These are phyloP conservation scores for Coemansia sp. DNA, from an alignment of 192 early-diverging fungal genomes.

Conservation along the genomic window DNA sequence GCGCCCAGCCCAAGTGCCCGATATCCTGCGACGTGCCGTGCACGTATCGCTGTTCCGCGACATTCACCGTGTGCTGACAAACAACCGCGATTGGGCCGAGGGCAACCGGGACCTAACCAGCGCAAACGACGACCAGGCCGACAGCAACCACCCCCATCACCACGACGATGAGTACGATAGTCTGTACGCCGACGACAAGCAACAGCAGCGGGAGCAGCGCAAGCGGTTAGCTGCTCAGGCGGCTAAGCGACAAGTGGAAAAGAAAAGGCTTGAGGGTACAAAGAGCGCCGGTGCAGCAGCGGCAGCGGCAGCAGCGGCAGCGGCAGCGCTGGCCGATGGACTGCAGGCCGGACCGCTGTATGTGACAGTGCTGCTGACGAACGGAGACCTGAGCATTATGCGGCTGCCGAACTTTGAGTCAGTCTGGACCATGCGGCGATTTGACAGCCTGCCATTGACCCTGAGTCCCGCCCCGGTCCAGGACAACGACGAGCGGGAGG, in stretches of 20 bases:
- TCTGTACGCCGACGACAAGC: conserved; percentile 29
- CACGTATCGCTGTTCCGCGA: conserved; percentile 41
- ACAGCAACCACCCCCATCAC: too few species aligned
- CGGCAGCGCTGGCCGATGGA: conserved; percentile 1
- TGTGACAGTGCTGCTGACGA: conserved; percentile 4
- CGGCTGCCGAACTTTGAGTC: conserved; percentile 32
- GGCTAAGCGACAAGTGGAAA: conserved; percentile 6
- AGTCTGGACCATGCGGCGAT: conserved; percentile 32
- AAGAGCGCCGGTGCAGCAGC: conserved; percentile 3
- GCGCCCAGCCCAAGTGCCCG: conserved; percentile 12
- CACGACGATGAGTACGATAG: conserved; percentile 32
- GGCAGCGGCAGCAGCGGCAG: conserved; percentile 18
- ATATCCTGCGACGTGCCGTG: not conserved
- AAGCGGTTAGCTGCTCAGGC: conserved; percentile 9
- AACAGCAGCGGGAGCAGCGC: conserved; percentile 13
- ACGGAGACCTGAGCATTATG: conserved; percentile 29
- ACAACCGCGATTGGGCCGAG: conserved; percentile 33
- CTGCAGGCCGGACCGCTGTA: conserved; percentile 13
- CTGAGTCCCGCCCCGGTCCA: not conserved
- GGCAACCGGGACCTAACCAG: conserved; percentile 17
- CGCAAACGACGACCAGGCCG: conserved; percentile 4
- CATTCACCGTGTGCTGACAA: conserved; percentile 17
- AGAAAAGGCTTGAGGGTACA: conserved; percentile 2
- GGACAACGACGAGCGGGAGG: conserved; percentile 7
- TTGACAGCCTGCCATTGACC: conserved; percentile 29